These are phyloP conservation scores for Picea glauca DNA, from an alignment of 75 land plant species.

Conservation along the genomic window DNA sequence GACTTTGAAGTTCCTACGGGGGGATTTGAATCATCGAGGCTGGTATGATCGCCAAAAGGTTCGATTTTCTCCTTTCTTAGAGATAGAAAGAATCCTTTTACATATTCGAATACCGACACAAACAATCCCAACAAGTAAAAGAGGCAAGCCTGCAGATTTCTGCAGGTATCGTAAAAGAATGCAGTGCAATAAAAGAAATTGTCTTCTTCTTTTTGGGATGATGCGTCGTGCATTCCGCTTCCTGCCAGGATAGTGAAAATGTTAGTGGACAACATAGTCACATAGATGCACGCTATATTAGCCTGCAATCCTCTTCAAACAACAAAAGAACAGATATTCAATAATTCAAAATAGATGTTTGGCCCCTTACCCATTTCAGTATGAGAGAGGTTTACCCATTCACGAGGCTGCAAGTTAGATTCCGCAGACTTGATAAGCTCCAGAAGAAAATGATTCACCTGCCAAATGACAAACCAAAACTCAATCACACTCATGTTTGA, in stretches of 20 bases:
- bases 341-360: neutral
- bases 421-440: slow-evolving; percentile 1
- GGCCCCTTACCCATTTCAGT: neutral
- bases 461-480: neutral
- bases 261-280: neutral
- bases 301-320: too few relatives aligned
- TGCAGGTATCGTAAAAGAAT: neutral
- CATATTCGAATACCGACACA: neutral
- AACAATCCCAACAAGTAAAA: slow-evolving; percentile 7
- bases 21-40: neutral
- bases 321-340: neutral
- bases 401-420: neutral
- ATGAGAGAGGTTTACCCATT: neutral
- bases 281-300: neutral
- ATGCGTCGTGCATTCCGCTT: neutral
- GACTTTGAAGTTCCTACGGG: neutral
- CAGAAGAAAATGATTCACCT: slow-evolving; percentile 4
- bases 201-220: neutral
- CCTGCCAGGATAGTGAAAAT: neutral
- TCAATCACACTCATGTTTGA: neutral
- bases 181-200: neutral
- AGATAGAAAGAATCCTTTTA: neutral
- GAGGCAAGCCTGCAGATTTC: neutral
- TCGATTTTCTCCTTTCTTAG: neutral
- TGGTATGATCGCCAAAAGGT: neutral